Percentiles rank a stretch among this genome's conserved stretches.
phyloP scores from a whole-genome alignment of 768 basidiomycete species.

The Lentinula guzmanii region DNA sequence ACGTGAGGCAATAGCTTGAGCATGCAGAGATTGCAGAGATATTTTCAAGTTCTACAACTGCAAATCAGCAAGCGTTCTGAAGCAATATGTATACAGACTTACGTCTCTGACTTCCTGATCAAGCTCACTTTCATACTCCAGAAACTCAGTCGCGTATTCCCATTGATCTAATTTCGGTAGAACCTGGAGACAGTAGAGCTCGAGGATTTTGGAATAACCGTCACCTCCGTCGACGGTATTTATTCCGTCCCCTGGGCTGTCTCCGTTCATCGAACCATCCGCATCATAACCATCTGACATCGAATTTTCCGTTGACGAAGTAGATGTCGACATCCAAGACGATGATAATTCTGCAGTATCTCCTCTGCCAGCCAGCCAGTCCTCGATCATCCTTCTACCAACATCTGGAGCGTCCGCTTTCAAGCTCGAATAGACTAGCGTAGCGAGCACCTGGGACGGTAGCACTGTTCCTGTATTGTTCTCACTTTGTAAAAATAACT shows the following conservation, averaged over 20 bases:
- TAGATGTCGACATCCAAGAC: background rate
- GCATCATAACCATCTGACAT: conserved; percentile 1
- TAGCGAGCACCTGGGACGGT: conserved; percentile 64
- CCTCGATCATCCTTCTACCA: conserved; percentile 64
- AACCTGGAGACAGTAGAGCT: conserved; percentile 70
- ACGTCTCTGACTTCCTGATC: conserved; percentile 46
- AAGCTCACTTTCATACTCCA: conserved; percentile 69
- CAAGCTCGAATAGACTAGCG: conserved; percentile 64
- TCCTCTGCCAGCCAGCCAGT: conserved; percentile 66
- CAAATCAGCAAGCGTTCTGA: conserved; percentile 5
- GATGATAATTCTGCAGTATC: conserved; percentile 7
- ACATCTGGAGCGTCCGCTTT: conserved; percentile 57
- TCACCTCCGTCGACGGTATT: conserved; percentile 27
- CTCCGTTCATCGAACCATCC: conserved; percentile 12
- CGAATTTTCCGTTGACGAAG: background rate
- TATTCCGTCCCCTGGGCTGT: background rate
- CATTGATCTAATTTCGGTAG: conserved; percentile 71
- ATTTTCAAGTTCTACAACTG: conserved; percentile 29
- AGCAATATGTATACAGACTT: conserved; percentile 12
- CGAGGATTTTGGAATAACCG: conserved; percentile 70
- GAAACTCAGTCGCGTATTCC: conserved; percentile 74
- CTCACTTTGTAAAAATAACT: conserved; percentile 48
- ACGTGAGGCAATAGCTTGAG: conserved; percentile 6
- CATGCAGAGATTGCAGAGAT: conserved; percentile 32
- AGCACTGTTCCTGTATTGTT: conserved; percentile 43